Percentiles rank a stretch among this genome's conserved stretches.
phyloP scores from a whole-genome alignment of 441 rosid genomes.

The Arabidopsis lyrata region DNA sequence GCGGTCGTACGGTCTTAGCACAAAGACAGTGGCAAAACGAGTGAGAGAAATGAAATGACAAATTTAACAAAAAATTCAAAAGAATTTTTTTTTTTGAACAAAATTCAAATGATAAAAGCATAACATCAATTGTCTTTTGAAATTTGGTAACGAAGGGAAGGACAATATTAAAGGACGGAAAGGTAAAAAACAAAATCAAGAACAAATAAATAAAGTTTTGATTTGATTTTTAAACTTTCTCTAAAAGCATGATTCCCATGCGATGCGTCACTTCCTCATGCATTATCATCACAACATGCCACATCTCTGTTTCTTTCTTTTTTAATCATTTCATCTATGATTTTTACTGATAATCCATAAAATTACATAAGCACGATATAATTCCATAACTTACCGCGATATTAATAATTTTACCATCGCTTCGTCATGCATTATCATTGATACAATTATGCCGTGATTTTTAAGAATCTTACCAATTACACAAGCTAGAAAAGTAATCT shows the following conservation, averaged over 20 bases:
- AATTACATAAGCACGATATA: background rate
- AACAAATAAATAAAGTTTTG: constrained; percentile 36
- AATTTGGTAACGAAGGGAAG: constrained; percentile 28
- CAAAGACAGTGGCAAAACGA: constrained; percentile 31
- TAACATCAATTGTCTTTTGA: constrained; percentile 41
- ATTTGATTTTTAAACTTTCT: constrained; percentile 41
- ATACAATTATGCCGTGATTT: background rate
- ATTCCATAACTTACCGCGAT: background rate
- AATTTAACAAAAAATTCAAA: constrained; percentile 23
- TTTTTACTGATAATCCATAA: constrained; percentile 1
- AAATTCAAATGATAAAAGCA: constrained; percentile 25
- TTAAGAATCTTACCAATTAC: background rate
- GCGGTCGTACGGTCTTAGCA: constrained; percentile 36
- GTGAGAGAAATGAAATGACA: constrained; percentile 21
- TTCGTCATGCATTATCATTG: background rate
- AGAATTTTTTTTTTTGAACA: background rate
- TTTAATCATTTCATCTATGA: constrained; percentile 1
- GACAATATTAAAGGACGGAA: constrained; percentile 41
- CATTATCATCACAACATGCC: constrained; percentile 34
- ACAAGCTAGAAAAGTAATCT: background rate
- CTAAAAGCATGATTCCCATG: constrained; percentile 37
- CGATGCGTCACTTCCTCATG: constrained; percentile 40
- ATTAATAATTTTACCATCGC: background rate
- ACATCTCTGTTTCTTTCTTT: background rate
- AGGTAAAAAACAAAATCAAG: constrained; percentile 28